Conservation (phyloP, 2,329 filamentous ascomycete genomes). For the Sclerotinia glacialis region DNA sequence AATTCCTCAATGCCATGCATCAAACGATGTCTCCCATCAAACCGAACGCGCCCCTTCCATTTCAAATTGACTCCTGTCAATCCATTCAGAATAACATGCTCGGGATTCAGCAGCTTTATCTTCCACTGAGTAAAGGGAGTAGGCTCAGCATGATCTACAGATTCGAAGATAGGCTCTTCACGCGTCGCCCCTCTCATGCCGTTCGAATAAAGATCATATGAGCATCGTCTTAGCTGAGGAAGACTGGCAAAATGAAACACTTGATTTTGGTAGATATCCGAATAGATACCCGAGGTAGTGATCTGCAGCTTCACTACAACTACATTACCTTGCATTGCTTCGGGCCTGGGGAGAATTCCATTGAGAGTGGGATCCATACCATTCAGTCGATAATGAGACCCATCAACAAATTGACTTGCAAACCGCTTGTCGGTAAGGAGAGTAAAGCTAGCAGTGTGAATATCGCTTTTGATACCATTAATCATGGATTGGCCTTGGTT, state of each 20-base stretch:
- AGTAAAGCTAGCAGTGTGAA: constrained; percentile 11
- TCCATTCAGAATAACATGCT: background rate
- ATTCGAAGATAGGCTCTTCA: constrained; percentile 15
- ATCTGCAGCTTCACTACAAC: constrained; percentile 13
- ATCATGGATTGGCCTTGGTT: constrained; percentile 11
- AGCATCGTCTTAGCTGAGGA: constrained; percentile 13
- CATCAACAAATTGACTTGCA: constrained; percentile 18
- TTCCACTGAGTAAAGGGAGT: constrained; percentile 18
- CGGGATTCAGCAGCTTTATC: constrained; percentile 13
- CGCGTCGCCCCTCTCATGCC: background rate
- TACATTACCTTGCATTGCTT: constrained; percentile 4
- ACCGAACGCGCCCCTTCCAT: constrained; percentile 14
- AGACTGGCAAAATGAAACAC: constrained; percentile 11
- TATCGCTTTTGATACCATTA: background rate
- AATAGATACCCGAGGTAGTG: constrained; percentile 14
- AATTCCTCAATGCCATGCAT: background rate
- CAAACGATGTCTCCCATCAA: background rate
- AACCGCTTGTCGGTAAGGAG: constrained; percentile 2
- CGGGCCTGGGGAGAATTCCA: constrained; percentile 1
- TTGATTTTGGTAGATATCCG: constrained; percentile 4
- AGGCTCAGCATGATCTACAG: constrained; percentile 9
- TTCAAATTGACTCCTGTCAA: constrained; percentile 1
- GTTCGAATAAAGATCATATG: constrained; percentile 15
- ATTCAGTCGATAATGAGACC: constrained; percentile 14
- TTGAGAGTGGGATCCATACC: constrained; percentile 10